Evolutionary conservation across 305 asterid genomes (phyloP), one percentile per base, ranked within the genome.

Genomic region (Solanum hybrid): DNA sequence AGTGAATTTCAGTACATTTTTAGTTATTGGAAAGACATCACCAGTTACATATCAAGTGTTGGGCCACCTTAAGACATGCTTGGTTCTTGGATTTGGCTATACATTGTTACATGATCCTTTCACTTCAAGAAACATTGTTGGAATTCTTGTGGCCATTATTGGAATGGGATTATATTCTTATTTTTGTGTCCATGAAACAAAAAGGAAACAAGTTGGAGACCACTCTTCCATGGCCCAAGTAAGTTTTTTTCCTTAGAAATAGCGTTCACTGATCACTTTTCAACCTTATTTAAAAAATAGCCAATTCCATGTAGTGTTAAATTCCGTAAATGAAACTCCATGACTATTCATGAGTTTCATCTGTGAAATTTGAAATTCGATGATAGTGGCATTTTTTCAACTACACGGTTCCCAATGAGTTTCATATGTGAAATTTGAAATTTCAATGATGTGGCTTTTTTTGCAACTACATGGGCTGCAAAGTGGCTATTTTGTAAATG

Each of bases 21-120:
- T 97, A 89, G 99, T 97, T 87, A 97, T 97, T 18, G 99, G 99
- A 3, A 97, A 97, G 93, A 97, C 99, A 34, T 97, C 99, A 16
- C 99, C 98, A 3, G 99, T 97, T 1, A 97, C 99, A 2, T 97
- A 97, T 90, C 99, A 97, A 89, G 99, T 97, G 11, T 89, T 97
- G 1, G 99, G 99, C 8, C 99, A 97, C 89, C 93, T 97, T 11
- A 97, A 97, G 67, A 97, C 99, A 29, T 97, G 99, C 64, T 95
- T 97, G 33, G 99, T 97, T 90, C 97, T 97, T 84, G 98, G 94
- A 34, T 95, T 97, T 89, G 99, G 99, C 0, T 97, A 96, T 77
- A 95, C 98, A 67, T 96, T 97, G 40, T 81, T 97, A 11, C 99
- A 96, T 57, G 99, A 97, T 86, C 99, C 99, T 5, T 97, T 97